phyloP scores from a whole-genome alignment of 306 rosid genomes.

The Ammopiptanthus mongolicus region DNA sequence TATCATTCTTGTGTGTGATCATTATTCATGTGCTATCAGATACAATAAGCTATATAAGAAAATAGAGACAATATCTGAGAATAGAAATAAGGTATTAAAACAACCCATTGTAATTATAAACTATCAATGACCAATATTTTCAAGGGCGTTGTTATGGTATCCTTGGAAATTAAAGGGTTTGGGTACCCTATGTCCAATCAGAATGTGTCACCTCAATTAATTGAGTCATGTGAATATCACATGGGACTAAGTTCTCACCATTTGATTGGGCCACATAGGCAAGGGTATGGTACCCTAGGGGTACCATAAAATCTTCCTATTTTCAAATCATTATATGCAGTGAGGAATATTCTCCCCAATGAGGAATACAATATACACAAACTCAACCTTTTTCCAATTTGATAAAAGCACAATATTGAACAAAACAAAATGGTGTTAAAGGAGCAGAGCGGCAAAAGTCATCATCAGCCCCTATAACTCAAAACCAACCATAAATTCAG shows the following conservation, averaged over 20 bases:
- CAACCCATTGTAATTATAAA: too few species aligned
- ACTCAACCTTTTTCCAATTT: not conserved
- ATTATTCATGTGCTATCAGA: not conserved
- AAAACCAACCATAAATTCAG: slow-evolving; percentile 39
- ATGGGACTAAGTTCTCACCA: too few species aligned
- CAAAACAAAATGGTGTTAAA: slow-evolving; percentile 24
- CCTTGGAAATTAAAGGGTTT: too few species aligned
- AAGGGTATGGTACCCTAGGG: too few species aligned
- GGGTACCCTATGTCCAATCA: too few species aligned
- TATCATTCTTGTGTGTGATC: not conserved
- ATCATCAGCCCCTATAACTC: slow-evolving; percentile 18
- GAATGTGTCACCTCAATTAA: too few species aligned
- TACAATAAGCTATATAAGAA: not conserved
- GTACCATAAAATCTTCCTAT: not conserved
- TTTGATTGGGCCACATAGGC: not conserved
- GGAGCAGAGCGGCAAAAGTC: slow-evolving; percentile 20
- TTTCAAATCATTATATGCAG: not conserved
- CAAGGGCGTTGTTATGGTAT: too few species aligned
- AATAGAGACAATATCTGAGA: not conserved
- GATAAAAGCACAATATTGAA: not conserved
- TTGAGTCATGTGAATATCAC: too few species aligned
- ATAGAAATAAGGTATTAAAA: too few species aligned
- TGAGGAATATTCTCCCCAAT: not conserved
- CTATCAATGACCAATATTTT: too few species aligned
- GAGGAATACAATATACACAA: slow-evolving; percentile 10